phyloP scores from a whole-genome alignment of 495 filamentous ascomycete genomes.

The Podospora pseudoanserina region DNA sequence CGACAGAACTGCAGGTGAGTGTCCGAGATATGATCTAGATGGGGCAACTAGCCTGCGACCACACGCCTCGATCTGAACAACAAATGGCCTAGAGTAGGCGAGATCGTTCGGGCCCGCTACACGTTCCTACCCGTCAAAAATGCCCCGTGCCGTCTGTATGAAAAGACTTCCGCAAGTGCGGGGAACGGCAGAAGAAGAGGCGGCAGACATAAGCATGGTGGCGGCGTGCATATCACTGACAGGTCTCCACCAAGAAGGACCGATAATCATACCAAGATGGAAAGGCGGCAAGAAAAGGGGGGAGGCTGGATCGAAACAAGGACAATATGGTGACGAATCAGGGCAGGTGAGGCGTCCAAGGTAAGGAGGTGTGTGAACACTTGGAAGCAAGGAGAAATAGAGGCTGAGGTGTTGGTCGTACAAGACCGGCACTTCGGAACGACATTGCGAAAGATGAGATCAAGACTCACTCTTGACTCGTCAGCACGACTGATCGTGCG shows the following conservation, averaged over 20 bases:
- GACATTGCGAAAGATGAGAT: constrained; percentile 8
- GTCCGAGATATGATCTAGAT: neutral
- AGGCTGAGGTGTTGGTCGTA: neutral
- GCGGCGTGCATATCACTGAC: neutral
- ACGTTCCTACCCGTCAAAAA: constrained; percentile 1
- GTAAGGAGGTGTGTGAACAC: constrained; percentile 3
- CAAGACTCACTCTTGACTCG: constrained; percentile 60
- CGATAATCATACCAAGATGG: constrained; percentile 15
- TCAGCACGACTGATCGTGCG: constrained; percentile 77
- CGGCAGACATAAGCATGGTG: neutral
- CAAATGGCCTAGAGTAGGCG: neutral
- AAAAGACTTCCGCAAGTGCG: neutral
- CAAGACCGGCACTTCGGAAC: constrained; percentile 1
- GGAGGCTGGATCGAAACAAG: constrained; percentile 1
- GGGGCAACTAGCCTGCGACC: neutral
- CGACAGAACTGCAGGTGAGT: neutral
- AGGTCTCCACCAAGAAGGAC: constrained; percentile 12
- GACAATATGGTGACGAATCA: neutral
- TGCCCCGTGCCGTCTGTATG: constrained; percentile 5
- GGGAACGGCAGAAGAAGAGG: constrained; percentile 6
- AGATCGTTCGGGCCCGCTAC: constrained; percentile 4
- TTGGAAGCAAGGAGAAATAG: neutral
- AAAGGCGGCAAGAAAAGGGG: constrained; percentile 2
- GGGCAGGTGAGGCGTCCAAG: neutral
- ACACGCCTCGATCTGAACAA: neutral